Conservation (phyloP, 768 basidiomycete genomes). For the Tubosaeta sp. region DNA sequence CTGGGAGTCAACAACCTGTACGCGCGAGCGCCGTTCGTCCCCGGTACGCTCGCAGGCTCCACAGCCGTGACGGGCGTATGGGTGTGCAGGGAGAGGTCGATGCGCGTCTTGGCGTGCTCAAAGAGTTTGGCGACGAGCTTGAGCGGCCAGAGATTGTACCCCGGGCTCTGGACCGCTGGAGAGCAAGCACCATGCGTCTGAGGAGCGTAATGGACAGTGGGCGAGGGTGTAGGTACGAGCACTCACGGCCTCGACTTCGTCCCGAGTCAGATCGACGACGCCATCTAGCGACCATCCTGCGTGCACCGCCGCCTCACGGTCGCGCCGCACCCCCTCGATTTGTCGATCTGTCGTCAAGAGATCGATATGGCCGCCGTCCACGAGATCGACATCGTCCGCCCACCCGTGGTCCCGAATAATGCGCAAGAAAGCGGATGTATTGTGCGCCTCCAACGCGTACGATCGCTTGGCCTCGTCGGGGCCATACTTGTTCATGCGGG, state of each 20-base stretch:
- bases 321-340: conserved; percentile 31
- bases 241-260: conserved; percentile 46
- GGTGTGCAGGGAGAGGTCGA: conserved; percentile 61
- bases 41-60: neutral
- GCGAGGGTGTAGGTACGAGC: conserved; percentile 25
- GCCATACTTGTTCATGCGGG: conserved; percentile 39
- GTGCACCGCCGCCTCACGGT: conserved; percentile 49
- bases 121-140: conserved; percentile 75
- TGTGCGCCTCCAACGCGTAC: conserved; percentile 55
- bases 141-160: conserved; percentile 72
- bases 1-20: conserved; percentile 47
- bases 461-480: conserved; percentile 51
- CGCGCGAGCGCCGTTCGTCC: neutral
- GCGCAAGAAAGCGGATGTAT: conserved; percentile 41
- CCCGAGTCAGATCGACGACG: conserved; percentile 44
- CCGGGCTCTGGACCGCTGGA: conserved; percentile 49
- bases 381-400: conserved; percentile 54
- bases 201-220: neutral
- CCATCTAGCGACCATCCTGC: conserved; percentile 47
- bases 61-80: conserved; percentile 63
- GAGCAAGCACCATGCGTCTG: conserved; percentile 37
- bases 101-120: conserved; percentile 33
- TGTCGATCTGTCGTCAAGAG: conserved; percentile 49
- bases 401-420: conserved; percentile 45
- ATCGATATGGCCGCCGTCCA: conserved; percentile 49